Conservation (phyloP, 306 rosid species). For the Medicago lupulina region DNA sequence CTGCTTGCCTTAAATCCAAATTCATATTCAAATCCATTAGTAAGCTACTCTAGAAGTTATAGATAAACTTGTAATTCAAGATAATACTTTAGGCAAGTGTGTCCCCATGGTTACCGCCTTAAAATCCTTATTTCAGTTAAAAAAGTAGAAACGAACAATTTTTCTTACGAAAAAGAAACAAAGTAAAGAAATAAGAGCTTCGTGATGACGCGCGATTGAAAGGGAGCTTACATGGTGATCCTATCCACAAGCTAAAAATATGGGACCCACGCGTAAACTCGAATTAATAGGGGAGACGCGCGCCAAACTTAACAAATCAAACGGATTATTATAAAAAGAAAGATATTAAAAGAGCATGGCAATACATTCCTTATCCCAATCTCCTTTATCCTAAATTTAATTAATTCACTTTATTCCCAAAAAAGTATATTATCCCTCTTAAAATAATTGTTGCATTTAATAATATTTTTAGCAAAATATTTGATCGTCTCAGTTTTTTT, state of each 20-base stretch:
- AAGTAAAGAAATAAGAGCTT: background rate
- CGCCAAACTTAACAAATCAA: constrained; percentile 42
- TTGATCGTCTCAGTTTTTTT: too few species aligned
- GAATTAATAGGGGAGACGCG: background rate
- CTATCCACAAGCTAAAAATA: constrained; percentile 13
- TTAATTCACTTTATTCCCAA: too few species aligned
- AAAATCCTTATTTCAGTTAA: background rate
- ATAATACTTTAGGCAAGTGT: background rate
- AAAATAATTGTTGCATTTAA: too few species aligned
- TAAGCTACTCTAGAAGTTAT: background rate
- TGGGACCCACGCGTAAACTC: constrained; percentile 13
- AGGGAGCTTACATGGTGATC: constrained; percentile 38
- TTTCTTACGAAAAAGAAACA: background rate
- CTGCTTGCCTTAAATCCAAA: background rate
- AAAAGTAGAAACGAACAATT: background rate
- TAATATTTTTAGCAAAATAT: too few species aligned
- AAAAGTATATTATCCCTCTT: too few species aligned
- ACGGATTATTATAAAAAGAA: background rate
- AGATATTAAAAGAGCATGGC: background rate
- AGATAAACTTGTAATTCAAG: background rate
- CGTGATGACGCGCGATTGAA: background rate
- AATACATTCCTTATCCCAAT: background rate
- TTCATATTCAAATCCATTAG: background rate
- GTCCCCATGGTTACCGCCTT: background rate
- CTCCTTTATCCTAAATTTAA: background rate